Evolutionary conservation across 2,329 filamentous ascomycete genomes (phyloP), one percentile per base, ranked within the genome.

Genomic region (Diaporthe australafricana): DNA sequence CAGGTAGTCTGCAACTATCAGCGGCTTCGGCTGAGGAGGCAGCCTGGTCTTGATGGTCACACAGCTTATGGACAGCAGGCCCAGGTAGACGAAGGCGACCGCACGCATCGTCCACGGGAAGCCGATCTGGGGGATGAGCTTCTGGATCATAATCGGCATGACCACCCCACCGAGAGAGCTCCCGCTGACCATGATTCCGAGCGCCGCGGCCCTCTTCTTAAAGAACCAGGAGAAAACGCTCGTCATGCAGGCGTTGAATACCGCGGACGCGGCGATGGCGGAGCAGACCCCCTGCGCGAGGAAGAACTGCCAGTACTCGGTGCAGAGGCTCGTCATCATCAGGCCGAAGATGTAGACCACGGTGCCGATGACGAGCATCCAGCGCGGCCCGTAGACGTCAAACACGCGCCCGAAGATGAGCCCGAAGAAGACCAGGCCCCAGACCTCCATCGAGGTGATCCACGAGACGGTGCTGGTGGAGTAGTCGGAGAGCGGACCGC

Each of bases 361-460:
- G 1, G 85, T 86, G 60, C 89, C 89, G 50, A 81, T 73, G 12
- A 87, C 55, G 2, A 91, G 79, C 3, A 92, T 81, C 72, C 83
- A 86, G 53, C 85, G 84, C 1, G 90, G 88, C 0, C 91, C 91
- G 75, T 89, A 88, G 74, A 84, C 85, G 76, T 93, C 91, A 75
- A 87, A 91, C 1, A 78, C 20, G 12, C 76, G 76, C 5, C 77
- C 85, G 38, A 90, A 78, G 0, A 72, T 30, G 16, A 73, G 75
- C 52, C 87, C 88, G 83, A 90, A 82, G 72, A 86, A 83, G 62
- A 84, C 78, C 77, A 84, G 77, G 69, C 79, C 74, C 71, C 81
- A 89, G 6, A 83, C 77, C 78, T 90, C 84, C 60, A 88, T 76
- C 7, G 87, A 87, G 7, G 87, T 83, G 75, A 91, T 90, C 89